Evolutionary conservation across 2,329 filamentous ascomycete species (phyloP).

Genomic region (Botrytis deweyae): DNA sequence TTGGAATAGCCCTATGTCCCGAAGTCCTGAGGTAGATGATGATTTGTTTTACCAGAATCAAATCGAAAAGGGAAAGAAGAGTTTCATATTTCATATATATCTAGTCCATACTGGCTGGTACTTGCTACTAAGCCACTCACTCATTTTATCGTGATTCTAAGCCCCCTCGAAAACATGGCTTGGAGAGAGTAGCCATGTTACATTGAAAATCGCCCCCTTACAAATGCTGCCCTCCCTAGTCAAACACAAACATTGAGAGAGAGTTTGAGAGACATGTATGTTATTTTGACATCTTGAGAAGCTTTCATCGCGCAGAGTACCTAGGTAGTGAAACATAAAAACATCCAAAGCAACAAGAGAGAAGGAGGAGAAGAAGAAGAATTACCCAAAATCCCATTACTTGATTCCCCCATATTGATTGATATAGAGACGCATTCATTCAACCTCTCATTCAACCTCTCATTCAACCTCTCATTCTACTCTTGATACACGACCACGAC

Average conservation of each 20-base stretch:
- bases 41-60: background rate
- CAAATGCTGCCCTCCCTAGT: background rate
- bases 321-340: background rate
- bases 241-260: background rate
- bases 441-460: background rate
- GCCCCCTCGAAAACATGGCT: background rate
- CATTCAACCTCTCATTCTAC: background rate
- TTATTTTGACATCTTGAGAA: background rate
- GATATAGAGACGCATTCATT: background rate
- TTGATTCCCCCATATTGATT: background rate
- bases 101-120: background rate
- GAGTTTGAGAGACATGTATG: background rate
- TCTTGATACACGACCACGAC: background rate
- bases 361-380: background rate
- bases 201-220: background rate
- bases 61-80: background rate
- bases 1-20: background rate
- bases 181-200: background rate
- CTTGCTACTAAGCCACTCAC: background rate
- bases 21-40: no score
- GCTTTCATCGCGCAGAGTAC: no score
- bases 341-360: background rate
- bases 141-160: background rate
- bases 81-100: no score
- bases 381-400: no score